These are phyloP conservation scores for Russula olivacea DNA, from an alignment of 768 basidiomycete species.

Conservation along the genomic window DNA sequence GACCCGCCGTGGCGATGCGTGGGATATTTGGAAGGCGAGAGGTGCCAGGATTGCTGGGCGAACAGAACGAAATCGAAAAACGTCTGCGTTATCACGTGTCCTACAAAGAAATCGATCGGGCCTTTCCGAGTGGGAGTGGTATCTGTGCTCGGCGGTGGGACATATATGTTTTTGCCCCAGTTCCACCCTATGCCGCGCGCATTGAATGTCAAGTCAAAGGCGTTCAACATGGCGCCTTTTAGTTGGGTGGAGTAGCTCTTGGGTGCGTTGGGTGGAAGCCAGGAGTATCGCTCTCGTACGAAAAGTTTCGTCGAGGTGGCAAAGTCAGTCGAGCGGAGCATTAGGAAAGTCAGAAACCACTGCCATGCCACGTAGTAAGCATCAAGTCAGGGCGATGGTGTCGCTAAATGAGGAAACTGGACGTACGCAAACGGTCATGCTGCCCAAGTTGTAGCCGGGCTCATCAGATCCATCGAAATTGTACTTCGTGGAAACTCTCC, in stretches of 20 bases:
- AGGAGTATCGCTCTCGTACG: constrained; percentile 18
- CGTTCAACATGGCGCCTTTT: constrained; percentile 30
- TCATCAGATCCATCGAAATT: constrained; percentile 36
- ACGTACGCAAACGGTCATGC: constrained; percentile 22
- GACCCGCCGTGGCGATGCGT: constrained; percentile 32
- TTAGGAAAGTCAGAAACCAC: constrained; percentile 19
- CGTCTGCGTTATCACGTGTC: constrained; percentile 44
- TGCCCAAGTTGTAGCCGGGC: constrained; percentile 12
- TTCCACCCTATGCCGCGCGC: constrained; percentile 58
- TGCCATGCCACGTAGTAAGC: neutral
- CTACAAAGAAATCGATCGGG: constrained; percentile 34
- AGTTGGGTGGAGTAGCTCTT: constrained; percentile 9
- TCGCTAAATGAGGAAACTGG: neutral
- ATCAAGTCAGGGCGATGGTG: neutral
- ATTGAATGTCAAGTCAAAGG: constrained; percentile 45
- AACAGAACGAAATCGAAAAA: constrained; percentile 35
- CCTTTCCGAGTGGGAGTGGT: constrained; percentile 35
- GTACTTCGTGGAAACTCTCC: constrained; percentile 40
- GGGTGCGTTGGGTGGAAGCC: constrained; percentile 8
- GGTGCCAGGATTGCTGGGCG: constrained; percentile 23
- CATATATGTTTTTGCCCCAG: constrained; percentile 39
- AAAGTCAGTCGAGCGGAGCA: constrained; percentile 19
- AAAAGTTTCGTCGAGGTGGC: constrained; percentile 15
- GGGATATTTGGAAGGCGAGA: constrained; percentile 35
- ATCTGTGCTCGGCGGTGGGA: constrained; percentile 33